A percentile compares a stretch with the other conserved stretches of the same genome.
These are phyloP conservation scores for Asterionellopsis glacialis DNA, from an alignment of 108 stramenopile species.

Conservation along the genomic window DNA sequence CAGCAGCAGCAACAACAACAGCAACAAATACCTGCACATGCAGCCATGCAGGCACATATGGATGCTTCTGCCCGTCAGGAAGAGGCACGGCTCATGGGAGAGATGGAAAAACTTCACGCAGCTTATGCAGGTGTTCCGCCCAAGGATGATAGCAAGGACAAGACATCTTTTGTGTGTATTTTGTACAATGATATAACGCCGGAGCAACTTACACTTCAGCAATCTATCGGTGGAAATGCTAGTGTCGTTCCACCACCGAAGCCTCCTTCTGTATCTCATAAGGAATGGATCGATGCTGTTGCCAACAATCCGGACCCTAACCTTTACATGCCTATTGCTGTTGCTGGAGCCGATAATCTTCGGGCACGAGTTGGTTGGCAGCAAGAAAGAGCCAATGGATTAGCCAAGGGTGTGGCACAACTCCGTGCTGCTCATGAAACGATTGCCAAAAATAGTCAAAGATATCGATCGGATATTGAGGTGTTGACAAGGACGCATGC, in stretches of 20 bases:
- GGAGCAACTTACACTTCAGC: slow-evolving; percentile 23
- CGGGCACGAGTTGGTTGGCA: slow-evolving; percentile 54
- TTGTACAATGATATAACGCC: slow-evolving; percentile 69
- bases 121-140: slow-evolving; percentile 33
- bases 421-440: slow-evolving; percentile 23
- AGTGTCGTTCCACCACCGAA: slow-evolving; percentile 31
- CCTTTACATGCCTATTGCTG: slow-evolving; percentile 48
- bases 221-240: slow-evolving; percentile 1
- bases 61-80: slow-evolving; percentile 67
- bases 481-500: slow-evolving; percentile 31
- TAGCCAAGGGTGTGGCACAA: slow-evolving; percentile 21
- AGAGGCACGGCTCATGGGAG: slow-evolving; percentile 49
- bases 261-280: slow-evolving; percentile 55
- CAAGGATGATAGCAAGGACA: slow-evolving; percentile 1
- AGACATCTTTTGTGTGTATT: slow-evolving; percentile 53
- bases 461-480: slow-evolving; percentile 17
- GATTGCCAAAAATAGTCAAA: slow-evolving; percentile 11
- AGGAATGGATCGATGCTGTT: slow-evolving; percentile 68
- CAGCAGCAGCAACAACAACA: slow-evolving; percentile 14
- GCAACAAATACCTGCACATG: slow-evolving; percentile 55
- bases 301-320: slow-evolving; percentile 78
- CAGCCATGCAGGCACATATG: slow-evolving; percentile 64
- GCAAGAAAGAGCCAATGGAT: slow-evolving; percentile 47
- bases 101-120: slow-evolving; percentile 41
- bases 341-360: slow-evolving; percentile 62